phyloP scores from a whole-genome alignment of 2,329 filamentous ascomycete genomes.

The Ceratocystis papillata region DNA sequence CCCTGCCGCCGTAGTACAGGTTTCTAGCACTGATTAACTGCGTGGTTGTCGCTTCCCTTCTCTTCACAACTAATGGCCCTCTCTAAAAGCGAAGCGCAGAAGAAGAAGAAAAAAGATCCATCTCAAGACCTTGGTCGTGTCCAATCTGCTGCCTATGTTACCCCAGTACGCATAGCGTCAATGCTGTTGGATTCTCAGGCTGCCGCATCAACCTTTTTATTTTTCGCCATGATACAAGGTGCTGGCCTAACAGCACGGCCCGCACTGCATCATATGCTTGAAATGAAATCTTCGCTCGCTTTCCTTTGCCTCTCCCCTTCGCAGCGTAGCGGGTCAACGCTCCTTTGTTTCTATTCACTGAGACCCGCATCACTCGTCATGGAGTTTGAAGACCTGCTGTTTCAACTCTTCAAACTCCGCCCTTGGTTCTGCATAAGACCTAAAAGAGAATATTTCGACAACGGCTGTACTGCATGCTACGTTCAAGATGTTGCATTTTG shows the following conservation, averaged over 20 bases:
- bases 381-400: neutral
- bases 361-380: neutral
- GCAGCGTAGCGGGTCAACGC: neutral
- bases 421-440: neutral
- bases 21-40: neutral
- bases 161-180: neutral
- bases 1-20: neutral
- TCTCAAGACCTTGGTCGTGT: neutral
- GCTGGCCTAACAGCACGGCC: neutral
- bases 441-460: neutral
- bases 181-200: neutral
- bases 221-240: neutral
- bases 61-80: neutral
- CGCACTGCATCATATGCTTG: slow-evolving; percentile 1
- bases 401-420: neutral
- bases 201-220: neutral
- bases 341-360: neutral
- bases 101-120: neutral
- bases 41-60: neutral
- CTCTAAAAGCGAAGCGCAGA: neutral
- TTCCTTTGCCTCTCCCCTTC: neutral
- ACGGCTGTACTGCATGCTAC: neutral
- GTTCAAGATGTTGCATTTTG: neutral
- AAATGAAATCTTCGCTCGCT: neutral
- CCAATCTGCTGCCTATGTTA: neutral